Conservation (phyloP, 441 rosid species). For the Gossypium lobatum region DNA sequence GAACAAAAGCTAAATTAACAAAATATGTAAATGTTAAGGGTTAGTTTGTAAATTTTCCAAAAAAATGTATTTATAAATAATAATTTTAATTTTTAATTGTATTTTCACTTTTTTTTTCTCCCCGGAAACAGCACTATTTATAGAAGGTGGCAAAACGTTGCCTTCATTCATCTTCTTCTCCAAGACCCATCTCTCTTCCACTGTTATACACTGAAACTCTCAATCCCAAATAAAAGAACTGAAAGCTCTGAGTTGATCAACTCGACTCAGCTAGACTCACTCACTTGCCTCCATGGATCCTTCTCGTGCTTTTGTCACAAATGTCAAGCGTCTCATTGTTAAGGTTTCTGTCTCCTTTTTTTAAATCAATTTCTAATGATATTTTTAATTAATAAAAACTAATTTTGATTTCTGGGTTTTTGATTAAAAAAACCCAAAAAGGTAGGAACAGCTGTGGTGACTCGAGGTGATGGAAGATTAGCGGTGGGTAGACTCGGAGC, state of each 20-base stretch:
- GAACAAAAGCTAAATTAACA: no score
- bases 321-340: slow-evolving; percentile 42
- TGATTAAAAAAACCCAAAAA: neutral
- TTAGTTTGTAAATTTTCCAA: no score
- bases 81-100: neutral
- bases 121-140: neutral
- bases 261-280: neutral
- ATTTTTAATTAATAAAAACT: neutral
- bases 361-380: neutral
- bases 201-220: no score
- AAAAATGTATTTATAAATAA: neutral
- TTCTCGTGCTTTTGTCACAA: slow-evolving; percentile 31
- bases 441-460: slow-evolving; percentile 53
- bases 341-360: slow-evolving; percentile 22
- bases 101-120: neutral
- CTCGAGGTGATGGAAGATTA: slow-evolving; percentile 39
- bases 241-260: neutral
- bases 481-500: slow-evolving; percentile 47
- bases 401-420: neutral
- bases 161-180: neutral
- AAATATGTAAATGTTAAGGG: no score
- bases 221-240: neutral
- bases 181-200: neutral
- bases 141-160: neutral
- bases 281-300: slow-evolving; percentile 20